Evolutionary conservation across 1,139 yeast species (phyloP), one percentile per base, ranked within the genome.

Genomic region (Suhomyces guaymorum): DNA sequence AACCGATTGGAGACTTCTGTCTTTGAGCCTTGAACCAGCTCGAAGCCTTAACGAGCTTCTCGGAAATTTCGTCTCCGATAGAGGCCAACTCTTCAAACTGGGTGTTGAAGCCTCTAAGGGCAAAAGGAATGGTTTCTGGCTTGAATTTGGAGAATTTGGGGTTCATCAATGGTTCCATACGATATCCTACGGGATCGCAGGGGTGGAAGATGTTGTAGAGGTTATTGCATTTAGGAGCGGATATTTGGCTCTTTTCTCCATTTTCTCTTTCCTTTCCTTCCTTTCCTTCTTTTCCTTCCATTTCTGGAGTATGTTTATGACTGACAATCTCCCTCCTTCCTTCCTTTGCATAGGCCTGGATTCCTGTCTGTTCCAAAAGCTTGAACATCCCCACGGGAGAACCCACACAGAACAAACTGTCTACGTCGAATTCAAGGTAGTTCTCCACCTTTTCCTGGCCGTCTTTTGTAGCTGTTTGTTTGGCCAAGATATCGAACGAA

Each of bases 311-410:
- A 4, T 32, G 26, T 2, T 32, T 18, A 17, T 32, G 13, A 2
- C 26, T 24, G 5, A 24, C 36, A 5, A 28, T 15, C 10, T 28
- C 18, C 19, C n/a, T n/a, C n/a, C n/a, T n/a, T n/a, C n/a, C n/a
- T n/a, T n/a, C n/a, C n/a, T 32, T 28, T 2, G 22, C 7, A 20
- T 28, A 33, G 4, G 37, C 27, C 11, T 26, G 23, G 11, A 85
- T 71, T 37, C 73, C 76, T 33, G 73, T 74, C 28, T 80, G 75
- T 45, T 77, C 79, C 25, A 87, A 70, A 18, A 88, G 62, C 52
- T 84, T 82, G 60, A 92, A 89, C 30, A 89, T 81, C 3, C 96
- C 97, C 14, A 84, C 80, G 1, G 97, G 97, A 2, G 96, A 86
- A 0, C 98, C 98, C 12, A 84, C 75, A 18, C 89, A 76, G 53